These are phyloP conservation scores for Beverwykella pulmonaria DNA, from an alignment of 495 filamentous ascomycete species.

Conservation along the genomic window DNA sequence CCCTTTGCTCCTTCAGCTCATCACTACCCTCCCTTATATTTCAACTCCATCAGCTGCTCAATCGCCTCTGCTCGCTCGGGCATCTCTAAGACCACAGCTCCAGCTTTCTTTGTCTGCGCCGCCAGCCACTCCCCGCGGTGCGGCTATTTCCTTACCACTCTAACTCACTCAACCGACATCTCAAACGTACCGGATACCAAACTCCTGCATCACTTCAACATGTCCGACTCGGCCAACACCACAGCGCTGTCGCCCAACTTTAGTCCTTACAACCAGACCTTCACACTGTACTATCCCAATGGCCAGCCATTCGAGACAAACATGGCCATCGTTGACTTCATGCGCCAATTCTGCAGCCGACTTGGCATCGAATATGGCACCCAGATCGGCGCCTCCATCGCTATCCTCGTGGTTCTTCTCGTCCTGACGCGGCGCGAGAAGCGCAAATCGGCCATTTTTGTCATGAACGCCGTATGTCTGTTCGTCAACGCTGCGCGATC, in stretches of 20 bases:
- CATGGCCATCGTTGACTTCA: constrained; percentile 53
- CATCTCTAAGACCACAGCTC: not conserved
- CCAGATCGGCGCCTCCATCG: constrained; percentile 72
- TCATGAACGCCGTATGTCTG: constrained; percentile 65
- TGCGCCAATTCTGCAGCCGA: constrained; percentile 55
- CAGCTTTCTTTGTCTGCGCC: not conserved
- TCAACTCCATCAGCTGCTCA: not conserved
- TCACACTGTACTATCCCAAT: constrained; percentile 26
- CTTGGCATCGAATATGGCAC: constrained; percentile 68
- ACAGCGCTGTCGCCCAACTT: not conserved
- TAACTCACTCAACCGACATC: not conserved
- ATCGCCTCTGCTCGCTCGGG: not conserved
- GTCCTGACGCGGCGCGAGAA: constrained; percentile 66
- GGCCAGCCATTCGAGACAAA: constrained; percentile 40
- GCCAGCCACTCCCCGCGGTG: not conserved
- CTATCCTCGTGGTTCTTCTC: constrained; percentile 67
- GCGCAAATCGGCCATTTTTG: constrained; percentile 61
- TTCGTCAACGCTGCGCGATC: constrained; percentile 63
- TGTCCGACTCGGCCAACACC: not conserved
- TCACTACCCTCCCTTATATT: not conserved
- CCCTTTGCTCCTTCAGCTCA: not conserved
- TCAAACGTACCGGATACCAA: too few species aligned
- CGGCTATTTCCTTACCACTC: not conserved
- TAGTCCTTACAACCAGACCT: constrained; percentile 19
- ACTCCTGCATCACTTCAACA: not conserved